Conservation (phyloP, 2,329 filamentous ascomycete species). For the Dactylellina haptotyla region DNA sequence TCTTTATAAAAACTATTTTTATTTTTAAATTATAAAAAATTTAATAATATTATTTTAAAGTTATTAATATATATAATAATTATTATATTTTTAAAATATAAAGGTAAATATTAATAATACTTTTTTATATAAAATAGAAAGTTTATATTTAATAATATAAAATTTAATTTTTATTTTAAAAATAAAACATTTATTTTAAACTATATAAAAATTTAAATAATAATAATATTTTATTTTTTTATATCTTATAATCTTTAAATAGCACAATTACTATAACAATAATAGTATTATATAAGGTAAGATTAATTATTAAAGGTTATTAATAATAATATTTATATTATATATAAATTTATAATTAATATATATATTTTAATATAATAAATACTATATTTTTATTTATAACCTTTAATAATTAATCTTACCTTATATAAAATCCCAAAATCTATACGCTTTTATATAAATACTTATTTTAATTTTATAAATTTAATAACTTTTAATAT, state of each 20-base stretch:
- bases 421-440: not conserved
- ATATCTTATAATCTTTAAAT: too few species aligned
- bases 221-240: too few species aligned
- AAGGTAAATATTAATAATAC: too few species aligned
- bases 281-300: too few species aligned
- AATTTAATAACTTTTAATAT: not conserved
- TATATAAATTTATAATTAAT: constrained; percentile 8
- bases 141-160: too few species aligned
- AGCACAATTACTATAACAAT: too few species aligned
- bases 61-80: not conserved
- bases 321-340: constrained; percentile 2
- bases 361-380: constrained; percentile 15
- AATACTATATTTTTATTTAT: not conserved
- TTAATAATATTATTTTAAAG: not conserved
- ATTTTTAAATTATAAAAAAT: constrained; percentile 2
- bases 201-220: too few species aligned
- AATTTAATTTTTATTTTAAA: too few species aligned
- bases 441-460: not conserved
- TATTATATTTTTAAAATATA: too few species aligned
- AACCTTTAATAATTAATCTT: not conserved
- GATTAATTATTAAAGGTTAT: not conserved
- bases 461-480: not conserved
- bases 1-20: not conserved
- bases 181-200: too few species aligned
- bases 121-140: too few species aligned